These are phyloP conservation scores for Pseudopyricularia cyperi DNA, from an alignment of 2,329 filamentous ascomycete species.

Conservation along the genomic window DNA sequence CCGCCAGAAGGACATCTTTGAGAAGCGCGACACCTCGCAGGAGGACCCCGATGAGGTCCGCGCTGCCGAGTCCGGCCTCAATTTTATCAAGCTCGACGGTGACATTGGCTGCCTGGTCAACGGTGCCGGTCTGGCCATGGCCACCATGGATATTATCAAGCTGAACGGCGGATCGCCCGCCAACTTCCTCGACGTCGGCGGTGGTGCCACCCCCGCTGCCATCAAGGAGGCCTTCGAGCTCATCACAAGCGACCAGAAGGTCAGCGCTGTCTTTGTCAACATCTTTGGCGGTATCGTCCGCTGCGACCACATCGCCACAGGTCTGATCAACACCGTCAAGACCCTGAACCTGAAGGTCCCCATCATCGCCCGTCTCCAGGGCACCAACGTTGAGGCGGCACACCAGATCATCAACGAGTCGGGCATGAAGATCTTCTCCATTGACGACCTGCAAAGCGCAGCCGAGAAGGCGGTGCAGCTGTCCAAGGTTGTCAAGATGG, in stretches of 20 bases:
- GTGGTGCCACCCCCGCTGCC: conserved; percentile 89
- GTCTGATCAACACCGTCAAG: conserved; percentile 88
- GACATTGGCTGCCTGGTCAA: conserved; percentile 99
- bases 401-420: conserved; percentile 92
- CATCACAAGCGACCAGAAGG: conserved; percentile 96
- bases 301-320: conserved; percentile 93
- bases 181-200: conserved; percentile 98
- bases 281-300: conserved; percentile 99
- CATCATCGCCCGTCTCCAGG: conserved; percentile 93
- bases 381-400: conserved; percentile 94
- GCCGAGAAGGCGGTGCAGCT: conserved; percentile 98
- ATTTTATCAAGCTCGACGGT: conserved; percentile 99
- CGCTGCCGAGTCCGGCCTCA: conserved; percentile 84
- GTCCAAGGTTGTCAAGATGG: conserved; percentile 98
- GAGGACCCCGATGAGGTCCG: conserved; percentile 97
- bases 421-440: conserved; percentile 98
- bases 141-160: conserved; percentile 99
- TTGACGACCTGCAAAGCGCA: conserved; percentile 92
- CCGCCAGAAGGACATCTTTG: conserved; percentile 93
- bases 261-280: conserved; percentile 98
- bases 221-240: conserved; percentile 98
- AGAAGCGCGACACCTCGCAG: conserved; percentile 86
- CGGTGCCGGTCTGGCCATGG: conserved; percentile 97
- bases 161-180: conserved; percentile 90
- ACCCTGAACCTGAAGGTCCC: conserved; percentile 92